Conservation (phyloP, 2,329 filamentous ascomycete genomes). For the Exophiala sideris region DNA sequence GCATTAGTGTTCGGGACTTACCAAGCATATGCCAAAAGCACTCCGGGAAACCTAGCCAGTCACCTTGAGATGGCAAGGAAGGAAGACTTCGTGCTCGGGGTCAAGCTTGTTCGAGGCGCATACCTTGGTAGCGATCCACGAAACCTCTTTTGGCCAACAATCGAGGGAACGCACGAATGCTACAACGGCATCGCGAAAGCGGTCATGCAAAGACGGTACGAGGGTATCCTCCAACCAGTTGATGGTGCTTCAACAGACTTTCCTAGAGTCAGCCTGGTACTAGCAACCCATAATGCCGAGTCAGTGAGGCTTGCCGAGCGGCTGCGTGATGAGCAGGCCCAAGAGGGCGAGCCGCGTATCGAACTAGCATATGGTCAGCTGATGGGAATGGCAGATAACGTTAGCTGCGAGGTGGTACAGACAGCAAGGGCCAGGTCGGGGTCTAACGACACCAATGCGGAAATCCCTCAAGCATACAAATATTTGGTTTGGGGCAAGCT, state of each 20-base stretch:
- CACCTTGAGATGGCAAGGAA: constrained; percentile 60
- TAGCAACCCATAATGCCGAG: constrained; percentile 78
- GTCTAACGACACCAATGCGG: constrained; percentile 32
- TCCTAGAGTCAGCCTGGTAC: constrained; percentile 61
- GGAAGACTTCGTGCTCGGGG: constrained; percentile 64
- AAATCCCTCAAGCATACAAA: constrained; percentile 53
- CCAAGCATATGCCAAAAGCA: constrained; percentile 70
- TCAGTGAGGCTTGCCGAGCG: constrained; percentile 59
- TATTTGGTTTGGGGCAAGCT: constrained; percentile 56
- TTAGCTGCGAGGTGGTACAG: constrained; percentile 54
- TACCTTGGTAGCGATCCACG: constrained; percentile 69
- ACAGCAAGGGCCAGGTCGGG: constrained; percentile 40
- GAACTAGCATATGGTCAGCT: constrained; percentile 55
- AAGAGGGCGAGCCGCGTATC: constrained; percentile 41
- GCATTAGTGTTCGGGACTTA: constrained; percentile 78
- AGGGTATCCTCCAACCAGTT: constrained; percentile 48
- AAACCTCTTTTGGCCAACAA: constrained; percentile 67
- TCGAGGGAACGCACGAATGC: constrained; percentile 65
- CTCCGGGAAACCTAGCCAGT: constrained; percentile 53
- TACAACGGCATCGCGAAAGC: constrained; percentile 71
- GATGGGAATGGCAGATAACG: constrained; percentile 60
- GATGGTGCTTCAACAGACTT: constrained; percentile 44
- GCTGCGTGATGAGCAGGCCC: constrained; percentile 47
- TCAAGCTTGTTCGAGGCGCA: constrained; percentile 73
- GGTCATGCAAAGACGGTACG: constrained; percentile 64